Conservation (phyloP, 257 asterid species). For the Cordia subcordata region DNA sequence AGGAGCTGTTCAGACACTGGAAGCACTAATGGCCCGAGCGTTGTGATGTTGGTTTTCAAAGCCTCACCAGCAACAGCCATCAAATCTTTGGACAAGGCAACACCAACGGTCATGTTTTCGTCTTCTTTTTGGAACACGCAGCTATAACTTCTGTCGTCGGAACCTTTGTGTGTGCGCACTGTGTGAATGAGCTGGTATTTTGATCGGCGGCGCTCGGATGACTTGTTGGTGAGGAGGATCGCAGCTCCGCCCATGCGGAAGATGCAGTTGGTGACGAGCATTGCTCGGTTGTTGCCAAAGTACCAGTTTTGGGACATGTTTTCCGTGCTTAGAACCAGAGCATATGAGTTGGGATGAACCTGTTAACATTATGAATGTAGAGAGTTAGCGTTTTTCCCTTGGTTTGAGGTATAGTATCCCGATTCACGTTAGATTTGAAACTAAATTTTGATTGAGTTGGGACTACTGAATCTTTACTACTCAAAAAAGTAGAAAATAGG, state of each 20-base stretch:
- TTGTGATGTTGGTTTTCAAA: constrained; percentile 40
- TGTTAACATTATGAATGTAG: constrained; percentile 7
- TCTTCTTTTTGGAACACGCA: constrained; percentile 66
- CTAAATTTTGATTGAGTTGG: too few relatives aligned
- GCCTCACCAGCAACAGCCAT: constrained; percentile 55
- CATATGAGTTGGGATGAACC: constrained; percentile 75
- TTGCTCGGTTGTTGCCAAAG: constrained; percentile 60
- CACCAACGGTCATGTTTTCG: constrained; percentile 25
- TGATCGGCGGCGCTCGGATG: constrained; percentile 35
- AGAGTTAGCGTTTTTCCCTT: too few relatives aligned
- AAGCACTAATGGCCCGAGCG: constrained; percentile 55
- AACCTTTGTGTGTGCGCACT: constrained; percentile 62
- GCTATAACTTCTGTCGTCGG: constrained; percentile 52
- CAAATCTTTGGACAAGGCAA: constrained; percentile 43
- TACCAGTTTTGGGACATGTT: constrained; percentile 65
- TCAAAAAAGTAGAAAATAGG: too few relatives aligned
- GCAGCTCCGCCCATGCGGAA: constrained; percentile 82
- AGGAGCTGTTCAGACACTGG: constrained; percentile 59
- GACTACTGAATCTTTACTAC: too few relatives aligned
- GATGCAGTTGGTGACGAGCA: constrained; percentile 64
- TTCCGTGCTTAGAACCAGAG: constrained; percentile 67
- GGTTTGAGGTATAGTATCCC: too few relatives aligned
- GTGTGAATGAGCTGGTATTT: constrained; percentile 63
- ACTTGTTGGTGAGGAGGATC: constrained; percentile 54
- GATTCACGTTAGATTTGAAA: too few relatives aligned